Percentiles rank a stretch among this genome's conserved stretches.
Conservation (phyloP, 306 rosid genomes). For the Sesbania bispinosa region DNA sequence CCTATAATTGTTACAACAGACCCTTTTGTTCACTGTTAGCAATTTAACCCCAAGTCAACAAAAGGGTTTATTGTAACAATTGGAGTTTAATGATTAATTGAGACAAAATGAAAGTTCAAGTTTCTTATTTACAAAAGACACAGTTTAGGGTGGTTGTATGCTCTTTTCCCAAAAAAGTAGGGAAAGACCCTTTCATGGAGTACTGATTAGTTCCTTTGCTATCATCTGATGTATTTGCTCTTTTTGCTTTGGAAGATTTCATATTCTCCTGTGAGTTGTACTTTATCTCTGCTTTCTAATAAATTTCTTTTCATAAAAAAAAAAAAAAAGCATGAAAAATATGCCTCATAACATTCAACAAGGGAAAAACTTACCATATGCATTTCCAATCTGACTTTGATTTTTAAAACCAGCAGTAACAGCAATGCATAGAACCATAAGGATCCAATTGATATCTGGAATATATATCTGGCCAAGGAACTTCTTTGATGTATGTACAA, state of each 20-base stretch:
- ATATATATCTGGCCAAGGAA: conserved; percentile 79
- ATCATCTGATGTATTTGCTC: neutral
- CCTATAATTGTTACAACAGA: no score
- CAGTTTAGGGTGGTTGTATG: no score
- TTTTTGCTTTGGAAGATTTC: neutral
- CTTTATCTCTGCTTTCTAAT: neutral
- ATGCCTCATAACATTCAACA: neutral
- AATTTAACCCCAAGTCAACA: no score
- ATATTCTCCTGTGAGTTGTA: neutral
- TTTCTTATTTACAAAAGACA: no score
- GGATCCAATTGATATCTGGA: conserved; percentile 94
- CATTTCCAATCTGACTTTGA: conserved; percentile 93
- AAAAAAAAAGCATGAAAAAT: neutral
- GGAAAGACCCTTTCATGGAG: neutral
- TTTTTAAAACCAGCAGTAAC: conserved; percentile 90
- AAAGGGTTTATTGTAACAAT: no score
- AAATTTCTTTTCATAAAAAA: neutral
- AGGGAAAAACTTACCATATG: conserved; percentile 58
- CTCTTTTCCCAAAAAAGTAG: neutral
- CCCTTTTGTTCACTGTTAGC: no score
- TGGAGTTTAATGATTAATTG: no score
- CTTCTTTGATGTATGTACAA: conserved; percentile 78
- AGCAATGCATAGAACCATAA: conserved; percentile 88
- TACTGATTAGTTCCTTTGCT: neutral
- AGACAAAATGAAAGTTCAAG: no score